Base-by-base conservation (phyloP, 805 yeast species). In the Kurtzmaniella fragi region DNA sequence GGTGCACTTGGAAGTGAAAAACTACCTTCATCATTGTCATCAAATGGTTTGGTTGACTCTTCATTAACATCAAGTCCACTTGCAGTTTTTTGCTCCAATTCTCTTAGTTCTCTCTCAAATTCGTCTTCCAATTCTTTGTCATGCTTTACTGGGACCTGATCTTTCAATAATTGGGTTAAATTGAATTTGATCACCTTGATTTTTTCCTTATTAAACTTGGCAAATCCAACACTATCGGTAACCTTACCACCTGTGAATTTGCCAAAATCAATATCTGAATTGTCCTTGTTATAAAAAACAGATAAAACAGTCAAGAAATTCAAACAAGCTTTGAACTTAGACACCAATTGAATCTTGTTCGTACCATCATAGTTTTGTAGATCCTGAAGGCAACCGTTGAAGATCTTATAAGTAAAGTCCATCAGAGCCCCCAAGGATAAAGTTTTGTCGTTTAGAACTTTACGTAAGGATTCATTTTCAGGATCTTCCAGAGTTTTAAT, bases 391-490 rank as follows among this genome's bases (percentile, higher is more conserved):
- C 62, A 59, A 39, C 51, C 49, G 44, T 62, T 63, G 49, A 56
- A 65, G 20, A 68, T 45, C 44, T 56, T 64, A 49, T 62, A 64
- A 7, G 60, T 51, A 47, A 68, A 68, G 16, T 56, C 40, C 41
- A 61, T 43, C 15, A 62, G 61, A 2, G 54, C 49, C 25, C 55
- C 46, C n/a, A 54, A 38, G 5, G 71, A 58, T 25, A 80, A 69
- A 9, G 69, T 73, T 44, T 78, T 80, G 48, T 83, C 86, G 20
- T 61, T 61, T 14, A 90, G 61, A 10, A 87, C 68, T 13, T 71
- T 75, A 30, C 51, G 57, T 2, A 77, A 48, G 15, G 64, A 54
- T 5, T 62, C 74, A 38, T 65, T 67, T 4, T 61, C 62, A 4
- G 59, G 61, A 10, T 66, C 49, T 17, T 68, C 62, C 6, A 49